Evolutionary conservation across 352 stramenopile species (phyloP).

Genomic region (Globisporangium cylindrosporum): DNA sequence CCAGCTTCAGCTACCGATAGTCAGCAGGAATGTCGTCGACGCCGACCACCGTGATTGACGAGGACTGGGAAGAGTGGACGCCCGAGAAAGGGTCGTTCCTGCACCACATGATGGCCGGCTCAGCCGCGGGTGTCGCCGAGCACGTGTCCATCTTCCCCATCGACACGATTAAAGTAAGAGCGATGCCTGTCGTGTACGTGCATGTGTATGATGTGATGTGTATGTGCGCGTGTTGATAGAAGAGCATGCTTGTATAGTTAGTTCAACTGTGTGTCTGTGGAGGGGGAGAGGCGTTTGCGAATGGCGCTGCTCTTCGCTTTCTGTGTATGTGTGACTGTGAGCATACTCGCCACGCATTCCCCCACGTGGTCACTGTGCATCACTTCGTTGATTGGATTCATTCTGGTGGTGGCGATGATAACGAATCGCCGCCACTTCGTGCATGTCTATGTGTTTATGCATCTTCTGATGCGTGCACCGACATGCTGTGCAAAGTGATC

Average conservation of each 20-base stretch:
- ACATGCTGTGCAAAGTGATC: background rate
- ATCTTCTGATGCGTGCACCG: background rate
- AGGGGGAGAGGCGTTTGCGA: background rate
- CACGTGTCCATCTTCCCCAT: conserved; percentile 98
- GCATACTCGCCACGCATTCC: background rate
- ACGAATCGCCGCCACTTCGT: background rate
- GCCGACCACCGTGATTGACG: conserved; percentile 35
- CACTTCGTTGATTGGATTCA: background rate
- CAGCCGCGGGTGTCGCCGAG: conserved; percentile 94
- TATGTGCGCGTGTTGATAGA: background rate
- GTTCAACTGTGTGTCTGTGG: background rate
- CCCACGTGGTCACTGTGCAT: background rate
- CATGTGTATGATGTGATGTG: background rate
- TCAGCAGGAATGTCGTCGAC: background rate
- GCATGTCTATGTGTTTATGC: conserved; percentile 2
- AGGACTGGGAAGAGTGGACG: conserved; percentile 94
- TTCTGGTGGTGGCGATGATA: conserved; percentile 14
- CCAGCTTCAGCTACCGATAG: background rate
- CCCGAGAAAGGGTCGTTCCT: conserved; percentile 92
- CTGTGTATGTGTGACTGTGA: background rate
- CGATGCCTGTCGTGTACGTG: background rate
- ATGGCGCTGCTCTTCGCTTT: background rate
- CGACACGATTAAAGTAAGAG: conserved; percentile 77
- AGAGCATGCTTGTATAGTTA: background rate
- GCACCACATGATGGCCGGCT: conserved; percentile 94